phyloP scores from a whole-genome alignment of 371 early-diverging fungal species.

The Lichtheimia ramosa region DNA sequence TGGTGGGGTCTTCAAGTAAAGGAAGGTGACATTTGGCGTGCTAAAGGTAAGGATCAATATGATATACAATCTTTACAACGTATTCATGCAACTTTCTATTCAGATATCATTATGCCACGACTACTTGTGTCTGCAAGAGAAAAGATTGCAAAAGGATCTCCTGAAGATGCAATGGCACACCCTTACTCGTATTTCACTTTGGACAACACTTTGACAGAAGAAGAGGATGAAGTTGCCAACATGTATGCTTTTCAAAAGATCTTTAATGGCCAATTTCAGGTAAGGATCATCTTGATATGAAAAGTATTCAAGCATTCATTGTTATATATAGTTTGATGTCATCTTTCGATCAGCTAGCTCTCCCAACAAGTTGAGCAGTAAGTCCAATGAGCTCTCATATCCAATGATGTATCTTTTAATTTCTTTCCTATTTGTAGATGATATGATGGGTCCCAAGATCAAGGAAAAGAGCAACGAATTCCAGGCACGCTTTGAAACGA shows the following conservation, averaged over 20 bases:
- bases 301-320: not conserved
- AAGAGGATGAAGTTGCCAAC: constrained; percentile 47
- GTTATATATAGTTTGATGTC: constrained; percentile 54
- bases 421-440: not conserved
- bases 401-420: not conserved
- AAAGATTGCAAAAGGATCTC: constrained; percentile 10
- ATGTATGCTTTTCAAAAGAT: constrained; percentile 59
- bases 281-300: constrained; percentile 11
- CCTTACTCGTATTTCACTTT: constrained; percentile 40
- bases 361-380: constrained; percentile 26
- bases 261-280: constrained; percentile 61
- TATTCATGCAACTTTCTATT: not conserved
- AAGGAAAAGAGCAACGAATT: constrained; percentile 42
- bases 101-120: constrained; percentile 29
- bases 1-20: constrained; percentile 44
- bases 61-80: not conserved
- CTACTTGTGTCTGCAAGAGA: constrained; percentile 23
- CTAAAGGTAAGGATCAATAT: constrained; percentile 41
- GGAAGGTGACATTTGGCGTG: constrained; percentile 45
- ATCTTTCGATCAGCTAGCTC: constrained; percentile 52
- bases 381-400: not conserved
- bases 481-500: constrained; percentile 74
- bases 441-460: not conserved
- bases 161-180: constrained; percentile 24
- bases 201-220: constrained; percentile 30